Evolutionary conservation across 495 filamentous ascomycete genomes (phyloP).

Genomic region (Thozetella sp.): DNA sequence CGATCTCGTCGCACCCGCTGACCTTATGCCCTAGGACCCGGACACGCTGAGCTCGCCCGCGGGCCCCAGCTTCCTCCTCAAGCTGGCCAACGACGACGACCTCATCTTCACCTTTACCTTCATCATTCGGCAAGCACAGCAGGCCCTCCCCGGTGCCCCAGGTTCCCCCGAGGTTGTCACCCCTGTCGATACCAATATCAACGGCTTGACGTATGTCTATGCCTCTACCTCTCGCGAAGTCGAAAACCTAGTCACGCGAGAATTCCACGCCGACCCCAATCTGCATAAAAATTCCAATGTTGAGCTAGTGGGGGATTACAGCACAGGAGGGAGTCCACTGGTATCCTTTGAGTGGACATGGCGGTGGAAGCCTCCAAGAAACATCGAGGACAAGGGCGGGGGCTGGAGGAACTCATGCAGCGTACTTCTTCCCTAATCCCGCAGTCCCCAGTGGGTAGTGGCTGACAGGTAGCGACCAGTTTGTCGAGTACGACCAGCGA

Average conservation of each 20-base stretch:
- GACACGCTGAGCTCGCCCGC: slow-evolving; percentile 59
- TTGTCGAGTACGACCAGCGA: slow-evolving; percentile 94
- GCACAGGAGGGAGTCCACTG: slow-evolving; percentile 76
- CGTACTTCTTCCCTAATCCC: slow-evolving; percentile 39
- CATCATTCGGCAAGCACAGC: slow-evolving; percentile 71
- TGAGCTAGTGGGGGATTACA: slow-evolving; percentile 84
- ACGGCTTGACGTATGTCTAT: slow-evolving; percentile 89
- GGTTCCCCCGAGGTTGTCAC: slow-evolving; percentile 30
- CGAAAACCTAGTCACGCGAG: slow-evolving; percentile 89
- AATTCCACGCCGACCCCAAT: slow-evolving; percentile 97
- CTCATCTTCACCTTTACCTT: slow-evolving; percentile 92
- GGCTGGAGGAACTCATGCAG: slow-evolving; percentile 97
- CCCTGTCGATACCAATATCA: slow-evolving; percentile 73
- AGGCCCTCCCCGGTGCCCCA: slow-evolving; percentile 27
- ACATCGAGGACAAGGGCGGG: slow-evolving; percentile 78
- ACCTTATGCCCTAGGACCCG: slow-evolving; percentile 63
- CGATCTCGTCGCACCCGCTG: neutral
- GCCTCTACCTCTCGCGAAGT: slow-evolving; percentile 83
- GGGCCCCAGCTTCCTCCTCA: slow-evolving; percentile 77
- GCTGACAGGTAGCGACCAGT: slow-evolving; percentile 47
- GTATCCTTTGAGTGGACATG: slow-evolving; percentile 95
- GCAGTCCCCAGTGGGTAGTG: neutral
- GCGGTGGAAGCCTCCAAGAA: slow-evolving; percentile 93
- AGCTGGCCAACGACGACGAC: slow-evolving; percentile 88
- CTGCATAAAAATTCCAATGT: slow-evolving; percentile 97